Percentiles rank a stretch among this genome's conserved stretches.
Conservation (phyloP, 768 basidiomycete genomes). For the Boletus sp. region DNA sequence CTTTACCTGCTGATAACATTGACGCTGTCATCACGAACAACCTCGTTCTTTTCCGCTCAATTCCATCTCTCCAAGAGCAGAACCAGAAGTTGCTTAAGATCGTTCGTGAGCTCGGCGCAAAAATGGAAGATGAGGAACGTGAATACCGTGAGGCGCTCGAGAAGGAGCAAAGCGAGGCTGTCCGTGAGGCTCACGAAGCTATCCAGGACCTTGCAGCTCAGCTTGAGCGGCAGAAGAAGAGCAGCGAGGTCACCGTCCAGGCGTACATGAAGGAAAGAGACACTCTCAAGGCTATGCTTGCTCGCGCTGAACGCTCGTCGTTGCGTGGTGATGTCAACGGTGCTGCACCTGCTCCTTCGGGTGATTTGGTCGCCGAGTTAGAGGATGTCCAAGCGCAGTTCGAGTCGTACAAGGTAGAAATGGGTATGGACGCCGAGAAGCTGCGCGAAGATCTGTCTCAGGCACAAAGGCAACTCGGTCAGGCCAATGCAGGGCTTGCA, state of each 20-base stretch:
- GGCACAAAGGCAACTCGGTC: conserved; percentile 66
- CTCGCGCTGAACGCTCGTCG: conserved; percentile 41
- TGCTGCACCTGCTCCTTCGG: conserved; percentile 14
- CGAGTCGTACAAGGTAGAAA: conserved; percentile 76
- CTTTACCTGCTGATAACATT: conserved; percentile 51
- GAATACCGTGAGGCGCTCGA: conserved; percentile 70
- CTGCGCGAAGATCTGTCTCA: conserved; percentile 65
- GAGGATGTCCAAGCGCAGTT: conserved; percentile 76
- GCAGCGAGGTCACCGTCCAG: conserved; percentile 65
- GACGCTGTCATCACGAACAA: conserved; percentile 84
- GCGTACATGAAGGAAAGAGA: conserved; percentile 88
- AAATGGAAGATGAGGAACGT: conserved; percentile 82
- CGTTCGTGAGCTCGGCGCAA: conserved; percentile 74
- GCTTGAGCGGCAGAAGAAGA: conserved; percentile 74
- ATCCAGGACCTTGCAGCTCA: conserved; percentile 76
- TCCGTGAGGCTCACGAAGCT: conserved; percentile 84
- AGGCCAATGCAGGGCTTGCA: conserved; percentile 64
- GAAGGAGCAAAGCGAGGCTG: conserved; percentile 71
- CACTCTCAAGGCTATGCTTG: conserved; percentile 72
- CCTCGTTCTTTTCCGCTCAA: conserved; percentile 80
- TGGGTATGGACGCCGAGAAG: conserved; percentile 69
- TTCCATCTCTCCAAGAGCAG: conserved; percentile 81
- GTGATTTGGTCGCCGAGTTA: conserved; percentile 56
- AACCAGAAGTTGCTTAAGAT: conserved; percentile 87
- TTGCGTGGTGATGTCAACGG: conserved; percentile 30